Evolutionary conservation across 768 basidiomycete species (phyloP).

Genomic region (Hydnomerulius pinastri): DNA sequence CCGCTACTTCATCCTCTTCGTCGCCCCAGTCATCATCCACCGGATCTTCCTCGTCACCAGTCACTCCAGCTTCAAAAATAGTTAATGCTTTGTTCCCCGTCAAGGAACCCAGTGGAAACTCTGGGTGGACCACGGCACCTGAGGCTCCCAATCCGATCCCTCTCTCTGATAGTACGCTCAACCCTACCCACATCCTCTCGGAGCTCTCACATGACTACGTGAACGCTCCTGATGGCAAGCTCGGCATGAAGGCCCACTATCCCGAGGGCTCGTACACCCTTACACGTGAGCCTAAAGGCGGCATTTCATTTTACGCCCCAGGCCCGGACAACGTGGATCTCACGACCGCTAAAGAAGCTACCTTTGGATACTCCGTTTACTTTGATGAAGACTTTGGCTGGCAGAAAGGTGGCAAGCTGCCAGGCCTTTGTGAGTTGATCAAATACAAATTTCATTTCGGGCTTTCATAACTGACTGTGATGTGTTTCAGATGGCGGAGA

Average conservation of each 20-base stretch:
- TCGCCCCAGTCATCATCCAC: constrained; percentile 15
- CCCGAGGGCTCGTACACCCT: constrained; percentile 61
- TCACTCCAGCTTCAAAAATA: constrained; percentile 4
- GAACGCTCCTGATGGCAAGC: constrained; percentile 51
- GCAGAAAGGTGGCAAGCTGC: constrained; percentile 70
- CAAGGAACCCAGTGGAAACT: constrained; percentile 14
- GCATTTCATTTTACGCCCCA: constrained; percentile 71
- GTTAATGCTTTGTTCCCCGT: constrained; percentile 46
- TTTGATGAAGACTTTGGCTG: constrained; percentile 66
- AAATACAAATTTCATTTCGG: not conserved
- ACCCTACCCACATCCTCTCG: constrained; percentile 40
- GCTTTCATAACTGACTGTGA: constrained; percentile 4
- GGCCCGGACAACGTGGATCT: constrained; percentile 55
- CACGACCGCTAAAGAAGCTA: constrained; percentile 63
- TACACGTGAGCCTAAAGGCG: constrained; percentile 48
- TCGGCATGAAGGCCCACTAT: constrained; percentile 53
- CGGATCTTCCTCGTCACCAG: constrained; percentile 3
- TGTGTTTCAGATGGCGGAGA: constrained; percentile 54
- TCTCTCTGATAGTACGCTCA: constrained; percentile 47
- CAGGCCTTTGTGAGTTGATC: constrained; percentile 61
- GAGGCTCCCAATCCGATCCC: constrained; percentile 35
- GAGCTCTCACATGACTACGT: constrained; percentile 44
- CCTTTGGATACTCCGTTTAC: constrained; percentile 61
- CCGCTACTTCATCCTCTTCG: constrained; percentile 18
- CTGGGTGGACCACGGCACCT: constrained; percentile 51